Evolutionary conservation across 768 basidiomycete genomes (phyloP).

Genomic region (Russula griseocarnosa): DNA sequence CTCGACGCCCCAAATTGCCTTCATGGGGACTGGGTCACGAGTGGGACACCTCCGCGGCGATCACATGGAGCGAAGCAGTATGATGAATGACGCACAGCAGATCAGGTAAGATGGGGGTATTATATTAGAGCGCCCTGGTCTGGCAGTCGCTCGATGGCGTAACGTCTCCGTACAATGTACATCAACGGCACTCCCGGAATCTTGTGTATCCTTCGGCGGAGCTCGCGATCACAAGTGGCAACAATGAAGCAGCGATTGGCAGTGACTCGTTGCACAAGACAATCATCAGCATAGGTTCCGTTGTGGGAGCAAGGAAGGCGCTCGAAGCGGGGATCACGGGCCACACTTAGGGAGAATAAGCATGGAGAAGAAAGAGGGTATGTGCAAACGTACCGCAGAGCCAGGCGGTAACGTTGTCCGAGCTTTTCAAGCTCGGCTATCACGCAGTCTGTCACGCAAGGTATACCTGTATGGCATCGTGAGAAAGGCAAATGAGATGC

Average conservation of each 20-base stretch:
- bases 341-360: slow-evolving; percentile 57
- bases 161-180: slow-evolving; percentile 91
- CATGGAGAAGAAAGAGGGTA: slow-evolving; percentile 4
- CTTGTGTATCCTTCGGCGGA: slow-evolving; percentile 87
- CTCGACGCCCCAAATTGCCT: not conserved
- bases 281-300: slow-evolving; percentile 99
- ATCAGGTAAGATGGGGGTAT: not conserved
- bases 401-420: slow-evolving; percentile 91
- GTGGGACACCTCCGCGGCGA: not conserved
- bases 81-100: not conserved
- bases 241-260: slow-evolving; percentile 96
- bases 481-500: slow-evolving; percentile 20
- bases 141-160: slow-evolving; percentile 92
- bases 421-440: slow-evolving; percentile 98
- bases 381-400: slow-evolving; percentile 65
- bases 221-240: slow-evolving; percentile 94
- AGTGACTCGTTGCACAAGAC: slow-evolving; percentile 91
- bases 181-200: slow-evolving; percentile 91
- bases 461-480: slow-evolving; percentile 66
- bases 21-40: not conserved
- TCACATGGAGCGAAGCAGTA: slow-evolving; percentile 24
- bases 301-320: slow-evolving; percentile 86
- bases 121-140: slow-evolving; percentile 80
- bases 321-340: slow-evolving; percentile 96
- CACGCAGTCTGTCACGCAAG: slow-evolving; percentile 98